Percentiles rank a stretch among this genome's conserved stretches.
Conservation (phyloP, 2,329 filamentous ascomycete genomes). For the Epicoccum sorghinum region DNA sequence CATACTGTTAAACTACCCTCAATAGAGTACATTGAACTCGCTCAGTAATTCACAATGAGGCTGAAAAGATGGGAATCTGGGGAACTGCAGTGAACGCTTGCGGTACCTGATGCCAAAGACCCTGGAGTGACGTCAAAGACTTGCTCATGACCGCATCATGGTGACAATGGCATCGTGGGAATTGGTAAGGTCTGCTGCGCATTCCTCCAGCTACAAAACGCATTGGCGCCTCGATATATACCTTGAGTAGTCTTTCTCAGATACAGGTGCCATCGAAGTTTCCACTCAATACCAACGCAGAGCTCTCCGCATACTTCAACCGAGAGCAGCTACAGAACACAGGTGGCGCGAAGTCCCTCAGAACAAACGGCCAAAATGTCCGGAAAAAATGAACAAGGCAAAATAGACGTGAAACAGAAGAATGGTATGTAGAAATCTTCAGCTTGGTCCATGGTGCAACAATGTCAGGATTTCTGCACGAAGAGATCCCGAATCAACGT, state of each 20-base stretch:
- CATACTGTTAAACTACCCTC: background rate
- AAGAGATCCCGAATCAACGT: too few relatives aligned
- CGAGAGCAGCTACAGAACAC: too few relatives aligned
- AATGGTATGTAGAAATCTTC: conserved; percentile 22
- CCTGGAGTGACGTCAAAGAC: conserved; percentile 14
- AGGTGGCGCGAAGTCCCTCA: too few relatives aligned
- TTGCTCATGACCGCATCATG: conserved; percentile 17
- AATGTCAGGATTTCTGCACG: too few relatives aligned
- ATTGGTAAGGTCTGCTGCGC: conserved; percentile 5
- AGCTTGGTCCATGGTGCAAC: too few relatives aligned
- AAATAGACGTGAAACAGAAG: conserved; percentile 36
- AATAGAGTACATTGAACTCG: background rate
- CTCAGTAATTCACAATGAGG: background rate
- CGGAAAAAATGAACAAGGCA: conserved; percentile 21
- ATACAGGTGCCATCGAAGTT: background rate
- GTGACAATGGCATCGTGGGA: conserved; percentile 11
- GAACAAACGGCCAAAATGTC: conserved; percentile 4
- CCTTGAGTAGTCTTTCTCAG: background rate
- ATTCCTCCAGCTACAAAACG: conserved; percentile 4
- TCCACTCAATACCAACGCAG: background rate
- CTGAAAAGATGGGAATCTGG: background rate
- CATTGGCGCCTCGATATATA: background rate
- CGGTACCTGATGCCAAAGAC: conserved; percentile 14
- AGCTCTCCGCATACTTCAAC: background rate
- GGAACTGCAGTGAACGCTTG: background rate